Evolutionary conservation across 805 yeast genomes (phyloP).

Genomic region (Suhomyces faveliae): DNA sequence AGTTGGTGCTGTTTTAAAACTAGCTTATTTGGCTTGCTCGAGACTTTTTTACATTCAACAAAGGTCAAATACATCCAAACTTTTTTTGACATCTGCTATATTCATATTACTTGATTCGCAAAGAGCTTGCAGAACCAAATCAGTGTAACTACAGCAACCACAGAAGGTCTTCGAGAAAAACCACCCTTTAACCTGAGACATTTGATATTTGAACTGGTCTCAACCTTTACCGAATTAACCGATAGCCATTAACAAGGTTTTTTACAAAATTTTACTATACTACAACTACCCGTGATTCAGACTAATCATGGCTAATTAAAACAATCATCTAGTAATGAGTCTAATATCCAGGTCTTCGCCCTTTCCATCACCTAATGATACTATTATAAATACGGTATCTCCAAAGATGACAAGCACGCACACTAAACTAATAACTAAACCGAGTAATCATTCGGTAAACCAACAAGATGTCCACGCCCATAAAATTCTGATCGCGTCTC

Average conservation of each 20-base stretch:
- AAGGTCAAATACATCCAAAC: neutral
- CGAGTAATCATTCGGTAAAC: neutral
- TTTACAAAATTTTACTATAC: no score
- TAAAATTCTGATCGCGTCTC: neutral
- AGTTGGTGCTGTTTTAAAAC: neutral
- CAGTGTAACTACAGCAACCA: neutral
- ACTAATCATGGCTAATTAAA: neutral
- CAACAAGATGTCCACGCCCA: neutral
- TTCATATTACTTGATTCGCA: neutral
- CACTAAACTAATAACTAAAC: neutral
- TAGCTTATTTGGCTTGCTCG: neutral
- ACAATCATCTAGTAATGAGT: constrained; percentile 8
- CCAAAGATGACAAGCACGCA: constrained; percentile 8
- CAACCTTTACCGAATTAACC: no score
- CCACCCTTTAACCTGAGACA: neutral
- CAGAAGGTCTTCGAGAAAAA: neutral
- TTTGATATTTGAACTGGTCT: no score
- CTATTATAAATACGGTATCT: constrained; percentile 8
- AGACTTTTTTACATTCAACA: neutral
- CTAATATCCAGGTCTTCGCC: constrained; percentile 11
- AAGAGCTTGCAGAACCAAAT: neutral
- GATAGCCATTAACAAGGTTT: no score
- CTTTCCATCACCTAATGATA: constrained; percentile 13
- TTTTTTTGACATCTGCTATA: no score
- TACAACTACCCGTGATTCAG: neutral